Conservation (phyloP, 2,329 filamentous ascomycete genomes). For the Knoxdaviesia capensis region DNA sequence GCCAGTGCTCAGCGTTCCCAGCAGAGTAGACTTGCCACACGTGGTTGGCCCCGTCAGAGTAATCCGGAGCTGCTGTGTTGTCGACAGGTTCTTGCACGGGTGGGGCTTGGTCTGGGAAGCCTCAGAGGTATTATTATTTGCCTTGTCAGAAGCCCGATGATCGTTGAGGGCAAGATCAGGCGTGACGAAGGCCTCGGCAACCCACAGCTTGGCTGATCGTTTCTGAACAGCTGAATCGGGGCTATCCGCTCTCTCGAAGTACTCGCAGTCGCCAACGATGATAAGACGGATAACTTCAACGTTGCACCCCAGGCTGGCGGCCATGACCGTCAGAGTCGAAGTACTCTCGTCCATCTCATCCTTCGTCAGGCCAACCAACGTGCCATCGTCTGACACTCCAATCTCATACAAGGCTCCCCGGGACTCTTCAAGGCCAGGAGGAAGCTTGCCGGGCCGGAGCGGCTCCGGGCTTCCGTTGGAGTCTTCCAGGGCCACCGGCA, state of each 20-base stretch:
- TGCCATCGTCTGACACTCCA: slow-evolving; percentile 86
- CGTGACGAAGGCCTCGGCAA: slow-evolving; percentile 76
- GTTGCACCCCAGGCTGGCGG: slow-evolving; percentile 71
- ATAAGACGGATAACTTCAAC: slow-evolving; percentile 69
- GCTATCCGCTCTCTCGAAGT: slow-evolving; percentile 25
- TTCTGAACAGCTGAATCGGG: slow-evolving; percentile 7
- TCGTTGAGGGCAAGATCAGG: slow-evolving; percentile 35
- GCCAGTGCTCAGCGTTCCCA: slow-evolving; percentile 76
- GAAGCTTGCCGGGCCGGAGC: slow-evolving; percentile 26
- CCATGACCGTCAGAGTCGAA: slow-evolving; percentile 71
- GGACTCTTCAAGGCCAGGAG: slow-evolving; percentile 77
- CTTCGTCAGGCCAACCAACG: slow-evolving; percentile 66
- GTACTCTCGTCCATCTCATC: slow-evolving; percentile 90
- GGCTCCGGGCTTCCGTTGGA: no score
- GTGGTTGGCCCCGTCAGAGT: slow-evolving; percentile 78
- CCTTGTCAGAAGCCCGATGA: neutral
- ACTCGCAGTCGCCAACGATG: slow-evolving; percentile 69
- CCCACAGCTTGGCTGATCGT: slow-evolving; percentile 41
- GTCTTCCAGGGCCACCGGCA: slow-evolving; percentile 26
- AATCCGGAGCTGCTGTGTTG: slow-evolving; percentile 59
- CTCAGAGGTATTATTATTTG: neutral
- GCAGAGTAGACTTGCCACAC: slow-evolving; percentile 77
- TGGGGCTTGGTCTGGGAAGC: neutral
- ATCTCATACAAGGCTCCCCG: slow-evolving; percentile 91
- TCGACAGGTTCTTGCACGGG: slow-evolving; percentile 17